Evolutionary conservation across 805 yeast species (phyloP).

Genomic region (Cyberlindnera euphorbiae): DNA sequence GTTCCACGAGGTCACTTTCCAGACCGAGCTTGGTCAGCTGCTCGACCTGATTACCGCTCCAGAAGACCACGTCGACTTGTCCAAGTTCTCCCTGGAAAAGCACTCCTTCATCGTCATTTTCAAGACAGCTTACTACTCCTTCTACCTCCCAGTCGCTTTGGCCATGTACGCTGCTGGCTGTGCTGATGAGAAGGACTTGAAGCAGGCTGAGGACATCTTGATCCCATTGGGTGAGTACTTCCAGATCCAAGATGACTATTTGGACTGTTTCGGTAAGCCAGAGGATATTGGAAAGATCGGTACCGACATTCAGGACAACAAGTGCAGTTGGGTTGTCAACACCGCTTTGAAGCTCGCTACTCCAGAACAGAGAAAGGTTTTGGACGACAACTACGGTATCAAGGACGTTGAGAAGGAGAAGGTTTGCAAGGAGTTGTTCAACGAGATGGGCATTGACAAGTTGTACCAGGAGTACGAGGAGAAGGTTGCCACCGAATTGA

Average conservation of each 20-base stretch:
- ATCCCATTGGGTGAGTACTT: conserved; percentile 97
- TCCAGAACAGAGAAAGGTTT: conserved; percentile 73
- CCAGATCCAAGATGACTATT: conserved; percentile 97
- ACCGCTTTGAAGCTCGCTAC: conserved; percentile 78
- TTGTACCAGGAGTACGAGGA: conserved; percentile 84
- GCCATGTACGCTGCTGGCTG: conserved; percentile 93
- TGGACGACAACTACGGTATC: conserved; percentile 88
- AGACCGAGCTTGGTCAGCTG: conserved; percentile 95
- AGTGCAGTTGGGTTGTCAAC: conserved; percentile 96
- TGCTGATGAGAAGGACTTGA: conserved; percentile 62
- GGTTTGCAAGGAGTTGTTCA: conserved; percentile 66
- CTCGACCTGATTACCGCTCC: conserved; percentile 96
- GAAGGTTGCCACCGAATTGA: conserved; percentile 58
- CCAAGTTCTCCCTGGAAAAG: conserved; percentile 79
- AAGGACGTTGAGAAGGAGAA: conserved; percentile 69
- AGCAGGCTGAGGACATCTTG: conserved; percentile 82
- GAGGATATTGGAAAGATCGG: conserved; percentile 98
- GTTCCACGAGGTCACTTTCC: conserved; percentile 96
- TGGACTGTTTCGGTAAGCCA: conserved; percentile 97
- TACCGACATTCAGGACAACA: conserved; percentile 96
- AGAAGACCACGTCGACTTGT: conserved; percentile 86
- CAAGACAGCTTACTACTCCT: conserved; percentile 97
- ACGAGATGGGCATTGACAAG: conserved; percentile 64
- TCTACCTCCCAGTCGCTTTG: conserved; percentile 94
- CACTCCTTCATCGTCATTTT: conserved; percentile 93